phyloP scores from a whole-genome alignment of 768 basidiomycete species.

The Rhizopogon vinicolor region DNA sequence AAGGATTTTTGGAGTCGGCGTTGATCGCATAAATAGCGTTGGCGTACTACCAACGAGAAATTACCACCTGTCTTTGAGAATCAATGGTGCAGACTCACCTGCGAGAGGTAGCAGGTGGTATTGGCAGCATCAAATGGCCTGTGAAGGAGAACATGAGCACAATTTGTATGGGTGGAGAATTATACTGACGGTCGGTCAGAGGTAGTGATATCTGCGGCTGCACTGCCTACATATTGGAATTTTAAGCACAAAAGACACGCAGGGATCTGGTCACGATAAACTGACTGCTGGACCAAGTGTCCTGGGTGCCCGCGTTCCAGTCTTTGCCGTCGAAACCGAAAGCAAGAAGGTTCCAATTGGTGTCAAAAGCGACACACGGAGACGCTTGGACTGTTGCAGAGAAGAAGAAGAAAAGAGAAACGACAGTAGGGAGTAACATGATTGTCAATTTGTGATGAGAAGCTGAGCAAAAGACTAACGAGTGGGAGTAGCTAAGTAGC shows the following conservation, averaged over 20 bases:
- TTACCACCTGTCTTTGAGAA: not conserved
- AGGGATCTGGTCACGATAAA: not conserved
- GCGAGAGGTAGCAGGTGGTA: constrained; percentile 70
- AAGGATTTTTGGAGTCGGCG: constrained; percentile 66
- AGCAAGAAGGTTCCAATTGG: constrained; percentile 77
- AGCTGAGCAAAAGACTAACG: not conserved
- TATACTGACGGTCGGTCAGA: constrained; percentile 64
- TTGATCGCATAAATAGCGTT: constrained; percentile 86
- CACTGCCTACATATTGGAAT: constrained; percentile 16
- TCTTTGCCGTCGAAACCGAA: constrained; percentile 85
- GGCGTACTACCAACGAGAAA: constrained; percentile 47
- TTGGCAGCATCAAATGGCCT: constrained; percentile 64
- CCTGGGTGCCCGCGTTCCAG: constrained; percentile 71
- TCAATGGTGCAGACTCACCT: constrained; percentile 34
- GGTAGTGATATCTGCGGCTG: constrained; percentile 64
- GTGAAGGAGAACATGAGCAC: not conserved
- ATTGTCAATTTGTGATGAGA: constrained; percentile 5
- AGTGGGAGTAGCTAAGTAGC: not conserved
- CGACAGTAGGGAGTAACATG: constrained; percentile 41
- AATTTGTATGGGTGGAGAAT: not conserved
- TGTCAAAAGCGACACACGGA: constrained; percentile 78
- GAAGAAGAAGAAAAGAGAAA: constrained; percentile 49
- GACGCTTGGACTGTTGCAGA: constrained; percentile 31
- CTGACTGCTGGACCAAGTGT: constrained; percentile 59
- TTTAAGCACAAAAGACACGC: not conserved